Base-by-base conservation (phyloP, 768 basidiomycete genomes). In the Auricularia heimuer region DNA sequence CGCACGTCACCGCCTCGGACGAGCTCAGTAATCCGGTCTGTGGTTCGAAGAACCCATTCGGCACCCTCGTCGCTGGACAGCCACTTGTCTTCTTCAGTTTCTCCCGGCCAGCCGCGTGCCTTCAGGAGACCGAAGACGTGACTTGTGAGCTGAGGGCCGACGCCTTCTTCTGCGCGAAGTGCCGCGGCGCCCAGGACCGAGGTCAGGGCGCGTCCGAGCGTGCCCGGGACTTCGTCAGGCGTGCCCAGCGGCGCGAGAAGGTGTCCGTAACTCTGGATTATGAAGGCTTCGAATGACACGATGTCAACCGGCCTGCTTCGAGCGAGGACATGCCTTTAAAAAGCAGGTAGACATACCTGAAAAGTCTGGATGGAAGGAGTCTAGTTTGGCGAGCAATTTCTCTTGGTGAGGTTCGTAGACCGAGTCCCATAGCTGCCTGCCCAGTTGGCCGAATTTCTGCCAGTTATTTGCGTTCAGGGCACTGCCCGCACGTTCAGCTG, bases 41-140 rank as follows among this genome's bases (percentile, higher is more conserved):
- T 85, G 61, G 84, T 88, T 71, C 87, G 85, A 70, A 94, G 79
- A 62, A 94, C 86, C 93, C 93, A 95, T 76, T 89, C 89, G 21
- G 89, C 83, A 39, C 93, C 93, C 74, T 93, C 89, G 72, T 94
- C 92, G 66, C 83, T 89, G 29, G 89, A 80, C 47, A 95, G 82
- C 87, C 88, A 95, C 65, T 76, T 79, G 73, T 92, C 91, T 74
- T 89, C 90, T 69, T 83, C 81, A 68, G 77, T 85, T 68, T 84
- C 78, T 42, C 81, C 80, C 63, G 83, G 81, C 58, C 79, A 78
- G 56, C 65, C 71, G 64, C 88, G 87, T 24, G 91, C 90, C 75
- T 94, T 96, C 72, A 94, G 85, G 69, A 96, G 82, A 12, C 94
- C 94, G 75, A 92, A 94, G 61, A 90, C 87, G 73, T 96, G 94